These are phyloP conservation scores for Theileria parva DNA, from an alignment of 169 alveolate genomes.

Conservation along the genomic window DNA sequence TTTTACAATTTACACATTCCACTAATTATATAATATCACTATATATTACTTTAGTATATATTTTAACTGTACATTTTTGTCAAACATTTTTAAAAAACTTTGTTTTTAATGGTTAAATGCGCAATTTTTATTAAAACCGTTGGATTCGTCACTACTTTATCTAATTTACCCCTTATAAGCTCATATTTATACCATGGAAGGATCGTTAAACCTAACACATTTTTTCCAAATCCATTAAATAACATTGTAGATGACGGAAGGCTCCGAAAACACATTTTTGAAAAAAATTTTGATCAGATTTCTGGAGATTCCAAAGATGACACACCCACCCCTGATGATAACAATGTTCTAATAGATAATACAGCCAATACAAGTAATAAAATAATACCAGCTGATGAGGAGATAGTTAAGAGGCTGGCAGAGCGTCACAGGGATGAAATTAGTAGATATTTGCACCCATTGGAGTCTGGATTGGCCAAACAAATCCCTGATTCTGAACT, in stretches of 20 bases:
- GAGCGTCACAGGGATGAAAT: constrained; percentile 32
- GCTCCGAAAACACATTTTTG: background rate
- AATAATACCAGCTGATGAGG: constrained; percentile 23
- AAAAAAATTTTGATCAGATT: background rate
- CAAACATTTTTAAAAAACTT: background rate
- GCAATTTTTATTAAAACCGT: background rate
- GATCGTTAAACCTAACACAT: background rate
- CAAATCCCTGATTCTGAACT: constrained; percentile 32
- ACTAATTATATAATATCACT: background rate
- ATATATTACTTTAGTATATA: background rate
- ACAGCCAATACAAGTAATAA: background rate
- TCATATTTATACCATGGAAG: constrained; percentile 14
- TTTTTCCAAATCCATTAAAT: background rate
- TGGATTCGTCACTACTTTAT: background rate
- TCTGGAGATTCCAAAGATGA: background rate
- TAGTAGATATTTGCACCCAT: constrained; percentile 41
- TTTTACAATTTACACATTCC: background rate
- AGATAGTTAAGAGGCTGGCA: constrained; percentile 22
- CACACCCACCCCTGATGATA: background rate
- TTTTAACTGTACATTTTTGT: background rate
- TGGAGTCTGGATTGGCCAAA: constrained; percentile 26
- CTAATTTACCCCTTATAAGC: background rate
- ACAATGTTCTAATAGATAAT: background rate
- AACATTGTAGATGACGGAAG: background rate
- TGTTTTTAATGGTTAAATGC: constrained; percentile 2